phyloP scores from a whole-genome alignment of 2,329 filamentous ascomycete genomes.

The Huntiella decipiens region DNA sequence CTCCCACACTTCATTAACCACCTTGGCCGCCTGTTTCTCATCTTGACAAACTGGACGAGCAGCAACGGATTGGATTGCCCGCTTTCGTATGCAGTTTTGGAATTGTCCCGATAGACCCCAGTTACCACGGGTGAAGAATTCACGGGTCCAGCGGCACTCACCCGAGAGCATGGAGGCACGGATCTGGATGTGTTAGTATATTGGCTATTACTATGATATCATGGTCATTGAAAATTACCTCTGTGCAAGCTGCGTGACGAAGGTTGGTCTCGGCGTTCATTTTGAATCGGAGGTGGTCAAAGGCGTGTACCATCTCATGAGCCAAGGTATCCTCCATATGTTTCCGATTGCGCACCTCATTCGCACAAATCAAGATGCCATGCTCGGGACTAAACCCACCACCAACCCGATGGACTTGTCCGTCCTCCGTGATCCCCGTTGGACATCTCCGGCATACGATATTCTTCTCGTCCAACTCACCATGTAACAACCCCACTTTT shows the following conservation, averaged over 20 bases:
- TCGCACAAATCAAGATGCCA: conserved; percentile 84
- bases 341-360: conserved; percentile 60
- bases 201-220: conserved; percentile 8
- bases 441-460: conserved; percentile 70
- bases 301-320: conserved; percentile 96
- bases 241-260: conserved; percentile 80
- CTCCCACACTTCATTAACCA: conserved; percentile 97
- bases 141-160: conserved; percentile 77
- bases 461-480: conserved; percentile 51
- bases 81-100: conserved; percentile 70
- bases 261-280: conserved; percentile 63
- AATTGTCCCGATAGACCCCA: conserved; percentile 84
- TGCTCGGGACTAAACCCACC: conserved; percentile 76
- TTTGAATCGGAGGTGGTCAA: conserved; percentile 82
- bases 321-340: conserved; percentile 87
- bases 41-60: conserved; percentile 65
- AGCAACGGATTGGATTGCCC: conserved; percentile 65
- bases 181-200: conserved; percentile 36
- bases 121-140: conserved; percentile 69
- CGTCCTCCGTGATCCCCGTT: conserved; percentile 33
- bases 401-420: conserved; percentile 42
- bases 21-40: conserved; percentile 65
- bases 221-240: conserved; percentile 34
- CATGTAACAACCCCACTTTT: conserved; percentile 62
- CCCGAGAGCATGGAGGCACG: conserved; percentile 81